phyloP scores from a whole-genome alignment of 2,329 filamentous ascomycete genomes.

The Penicillium sclerotigenum region DNA sequence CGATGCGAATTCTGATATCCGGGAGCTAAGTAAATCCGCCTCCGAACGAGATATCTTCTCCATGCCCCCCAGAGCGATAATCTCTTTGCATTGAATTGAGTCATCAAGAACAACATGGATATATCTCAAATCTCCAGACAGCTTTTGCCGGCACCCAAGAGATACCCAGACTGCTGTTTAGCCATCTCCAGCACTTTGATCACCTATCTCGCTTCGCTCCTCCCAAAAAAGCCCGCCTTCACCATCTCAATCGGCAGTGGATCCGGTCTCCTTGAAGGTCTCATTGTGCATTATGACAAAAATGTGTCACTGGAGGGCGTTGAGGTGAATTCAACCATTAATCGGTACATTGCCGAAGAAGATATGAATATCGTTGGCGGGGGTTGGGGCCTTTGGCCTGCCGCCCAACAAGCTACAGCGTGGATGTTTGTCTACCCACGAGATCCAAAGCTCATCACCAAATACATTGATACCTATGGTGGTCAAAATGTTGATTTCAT shows the following conservation, averaged over 20 bases:
- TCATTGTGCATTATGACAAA: constrained; percentile 32
- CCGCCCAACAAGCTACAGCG: constrained; percentile 42
- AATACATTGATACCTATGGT: constrained; percentile 41
- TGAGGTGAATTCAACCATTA: constrained; percentile 48
- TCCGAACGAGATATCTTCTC: neutral
- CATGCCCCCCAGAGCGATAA: too few relatives aligned
- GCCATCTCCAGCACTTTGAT: constrained; percentile 27
- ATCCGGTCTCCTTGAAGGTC: constrained; percentile 50
- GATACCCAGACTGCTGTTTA: constrained; percentile 31
- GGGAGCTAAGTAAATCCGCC: constrained; percentile 11
- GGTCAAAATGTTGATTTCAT: constrained; percentile 19
- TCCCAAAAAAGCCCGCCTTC: constrained; percentile 27
- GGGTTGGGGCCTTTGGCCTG: constrained; percentile 43
- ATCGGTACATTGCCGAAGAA: constrained; percentile 45
- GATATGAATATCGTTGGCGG: constrained; percentile 45
- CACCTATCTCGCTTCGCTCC: constrained; percentile 15
- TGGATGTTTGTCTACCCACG: constrained; percentile 57
- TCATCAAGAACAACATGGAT: constrained; percentile 11
- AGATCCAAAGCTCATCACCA: constrained; percentile 43
- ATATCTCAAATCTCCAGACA: constrained; percentile 13
- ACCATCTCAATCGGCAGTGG: constrained; percentile 51
- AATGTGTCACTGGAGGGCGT: constrained; percentile 43
- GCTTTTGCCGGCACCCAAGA: constrained; percentile 17
- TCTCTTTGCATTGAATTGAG: neutral
- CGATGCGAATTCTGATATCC: neutral